Percentiles rank a stretch among this genome's conserved stretches.
Evolutionary conservation across 768 basidiomycete species (phyloP).

Genomic region (Leccinum pellstonianum): DNA sequence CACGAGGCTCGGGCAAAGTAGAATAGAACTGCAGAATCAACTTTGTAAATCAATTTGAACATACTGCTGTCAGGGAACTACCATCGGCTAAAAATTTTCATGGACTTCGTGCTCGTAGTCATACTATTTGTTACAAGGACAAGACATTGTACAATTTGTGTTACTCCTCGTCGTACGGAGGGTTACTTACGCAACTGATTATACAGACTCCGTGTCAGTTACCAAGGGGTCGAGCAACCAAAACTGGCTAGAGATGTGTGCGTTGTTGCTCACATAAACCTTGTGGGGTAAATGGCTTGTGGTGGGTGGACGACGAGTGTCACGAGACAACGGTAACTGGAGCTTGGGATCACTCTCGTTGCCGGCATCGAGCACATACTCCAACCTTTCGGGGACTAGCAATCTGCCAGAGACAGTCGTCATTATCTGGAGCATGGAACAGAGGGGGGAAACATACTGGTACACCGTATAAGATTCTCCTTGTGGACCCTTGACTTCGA

Average conservation of each 20-base stretch:
- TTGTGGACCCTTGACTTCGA: neutral
- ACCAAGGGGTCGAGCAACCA: conserved; percentile 1
- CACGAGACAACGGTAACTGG: too few species aligned
- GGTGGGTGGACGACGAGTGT: neutral
- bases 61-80: too few species aligned
- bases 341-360: neutral
- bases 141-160: too few species aligned
- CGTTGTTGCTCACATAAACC: conserved; percentile 2
- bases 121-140: too few species aligned
- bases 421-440: neutral
- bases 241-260: conserved; percentile 1
- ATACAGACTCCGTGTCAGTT: too few species aligned
- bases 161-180: too few species aligned
- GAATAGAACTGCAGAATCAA: too few species aligned
- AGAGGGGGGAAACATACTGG: neutral
- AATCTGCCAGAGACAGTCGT: neutral
- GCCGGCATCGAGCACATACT: conserved; percentile 6
- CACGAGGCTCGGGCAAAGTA: too few species aligned
- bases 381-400: neutral
- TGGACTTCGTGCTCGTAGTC: too few species aligned
- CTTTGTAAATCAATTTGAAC: too few species aligned
- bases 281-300: neutral
- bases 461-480: neutral
- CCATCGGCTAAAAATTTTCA: too few species aligned
- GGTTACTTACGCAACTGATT: too few species aligned